Conservation (phyloP, 2,329 filamentous ascomycete genomes). For the Alternaria incomplexa region DNA sequence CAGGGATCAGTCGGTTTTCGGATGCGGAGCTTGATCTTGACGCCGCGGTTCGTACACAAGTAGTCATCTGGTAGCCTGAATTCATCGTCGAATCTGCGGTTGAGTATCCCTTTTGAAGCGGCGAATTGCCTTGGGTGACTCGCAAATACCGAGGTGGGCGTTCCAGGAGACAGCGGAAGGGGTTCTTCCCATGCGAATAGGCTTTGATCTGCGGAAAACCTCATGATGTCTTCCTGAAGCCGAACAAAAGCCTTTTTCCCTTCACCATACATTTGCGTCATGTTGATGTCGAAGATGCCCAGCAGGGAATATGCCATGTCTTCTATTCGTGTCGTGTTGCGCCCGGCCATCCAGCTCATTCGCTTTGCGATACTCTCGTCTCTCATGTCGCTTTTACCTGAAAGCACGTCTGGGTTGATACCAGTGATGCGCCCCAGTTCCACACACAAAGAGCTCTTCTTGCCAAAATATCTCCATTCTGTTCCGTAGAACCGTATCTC, state of each 20-base stretch:
- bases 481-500: background rate
- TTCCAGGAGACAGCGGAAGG: background rate
- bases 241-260: slow-evolving; percentile 29
- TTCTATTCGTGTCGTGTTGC: background rate
- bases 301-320: background rate
- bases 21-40: slow-evolving; percentile 1
- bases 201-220: slow-evolving; percentile 11
- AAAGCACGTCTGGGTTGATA: background rate
- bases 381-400: background rate
- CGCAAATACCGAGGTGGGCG: background rate
- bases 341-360: background rate
- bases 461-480: background rate
- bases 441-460: background rate
- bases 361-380: background rate
- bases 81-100: background rate
- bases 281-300: slow-evolving; percentile 21
- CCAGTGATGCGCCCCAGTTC: background rate
- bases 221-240: slow-evolving; percentile 29
- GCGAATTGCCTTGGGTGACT: background rate
- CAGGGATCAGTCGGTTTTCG: background rate
- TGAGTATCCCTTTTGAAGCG: background rate
- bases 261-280: slow-evolving; percentile 40
- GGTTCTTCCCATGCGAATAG: slow-evolving; percentile 15
- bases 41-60: slow-evolving; percentile 3
- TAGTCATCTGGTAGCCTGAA: background rate